Base-by-base conservation (phyloP, 225 moss, liverwort and hornwort species). In the Neckera pumila region DNA sequence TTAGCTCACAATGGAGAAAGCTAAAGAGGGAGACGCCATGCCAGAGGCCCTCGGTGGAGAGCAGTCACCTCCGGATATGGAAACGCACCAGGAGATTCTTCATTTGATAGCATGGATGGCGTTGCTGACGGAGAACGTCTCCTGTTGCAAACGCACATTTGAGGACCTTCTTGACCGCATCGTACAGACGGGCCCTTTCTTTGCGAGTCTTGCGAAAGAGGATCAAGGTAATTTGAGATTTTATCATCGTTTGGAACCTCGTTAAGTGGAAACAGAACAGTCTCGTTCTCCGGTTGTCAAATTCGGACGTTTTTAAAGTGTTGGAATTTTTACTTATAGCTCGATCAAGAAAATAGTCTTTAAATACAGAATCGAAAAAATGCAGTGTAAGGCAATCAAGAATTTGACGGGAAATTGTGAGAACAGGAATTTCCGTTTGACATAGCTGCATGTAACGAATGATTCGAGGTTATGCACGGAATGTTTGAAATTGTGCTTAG, bases 111-210 rank as follows among this genome's bases (percentile, higher is more conserved):
- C 92, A 2, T 79, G 93, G 91, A 88, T 82, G 38, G 91, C 85
- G 12, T 90, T 89, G 75, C 79, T 93, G 69, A 86, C 82, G 38
- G 88, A 86, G 58, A 82, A 14, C 49, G 69, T 88, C n/a, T 79
- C 84, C 14, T 87, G 88, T 19, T 93, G 88, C 84, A 89, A 88
- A 91, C 86, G 87, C 84, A 91, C 92, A 27, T 93, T 93, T 58
- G 89, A 91, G 25, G 91, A 93, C 33, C 92, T 92, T 77, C 63
- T 92, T 17, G 91, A 90, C 40, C 89, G 89, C 65, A 86, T 93
- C 23, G 86, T 93, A 15, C 92, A 89, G 53, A 84, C 79, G 4
- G 91, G 92, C 84, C 92, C 93, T n/a, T 86, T 93, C 86, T 93
- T 92, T 84, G 91, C 91, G 14, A 89, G 79, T 20, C 89, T 93